Evolutionary conservation across 2,329 filamentous ascomycete species (phyloP), one percentile per base, ranked within the genome.

Genomic region (Colletotrichum sp.): DNA sequence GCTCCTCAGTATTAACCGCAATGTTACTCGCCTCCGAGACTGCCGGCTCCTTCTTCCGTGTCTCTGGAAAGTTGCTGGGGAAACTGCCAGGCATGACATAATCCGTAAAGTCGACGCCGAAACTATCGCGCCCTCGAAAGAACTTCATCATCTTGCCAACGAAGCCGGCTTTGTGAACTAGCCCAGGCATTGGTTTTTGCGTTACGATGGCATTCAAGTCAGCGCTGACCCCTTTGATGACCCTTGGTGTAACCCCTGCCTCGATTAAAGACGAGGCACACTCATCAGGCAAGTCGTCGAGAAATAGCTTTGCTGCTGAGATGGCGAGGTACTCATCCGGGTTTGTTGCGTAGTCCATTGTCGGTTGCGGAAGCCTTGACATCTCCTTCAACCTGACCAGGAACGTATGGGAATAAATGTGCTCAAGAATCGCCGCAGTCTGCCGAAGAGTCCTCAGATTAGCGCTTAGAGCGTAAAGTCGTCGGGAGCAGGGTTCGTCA

Each of bases 81-180:
- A 77, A 77, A 44, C 69, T 71, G 39, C 76, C 76, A 24, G 76
- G 76, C 30, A 77, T 76, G 30, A 49, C 8, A 13, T 62, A 30
- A 21, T 66, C 60, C 9, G 66, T 44, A 15, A n/a, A 24, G 12
- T 75, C 67, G 9, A 66, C 24, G n/a, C 72, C 75, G 39, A 75
- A 76, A 28, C 30, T 71, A 8, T 76, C 75, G n/a, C 64, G 63
- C 15, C 69, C 70, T 6, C 74, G 59, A 16, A 76, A 65, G 52
- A 76, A 69, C 28, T 69, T 74, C 21, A 76, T 76, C 26, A 76
- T 24, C 36, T 76, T 76, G 21, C 64, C 74, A 49, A 76, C 70
- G n/a, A 75, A 66, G 21, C 75, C 71, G 30, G 75, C 71, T 30
- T 68, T 68, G 34, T 71, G 75, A 6, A 77, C 66, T 13, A 75